Conservation (phyloP, 2,329 filamentous ascomycete species). For the Didymosphaeria variabile region DNA sequence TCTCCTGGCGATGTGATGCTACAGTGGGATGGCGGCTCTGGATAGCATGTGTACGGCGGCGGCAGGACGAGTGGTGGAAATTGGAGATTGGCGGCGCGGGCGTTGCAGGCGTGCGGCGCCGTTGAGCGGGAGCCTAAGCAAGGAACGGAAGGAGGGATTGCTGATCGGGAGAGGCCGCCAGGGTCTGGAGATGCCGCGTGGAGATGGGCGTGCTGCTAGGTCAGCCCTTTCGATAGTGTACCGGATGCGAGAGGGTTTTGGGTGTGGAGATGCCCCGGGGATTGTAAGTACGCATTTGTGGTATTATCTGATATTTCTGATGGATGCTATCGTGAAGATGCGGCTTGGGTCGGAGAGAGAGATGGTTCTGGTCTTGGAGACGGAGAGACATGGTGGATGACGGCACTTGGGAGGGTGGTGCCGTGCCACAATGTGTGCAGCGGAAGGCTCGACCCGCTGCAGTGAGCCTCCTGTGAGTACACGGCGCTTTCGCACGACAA, state of each 20-base stretch:
- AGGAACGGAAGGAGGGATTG: slow-evolving; percentile 14
- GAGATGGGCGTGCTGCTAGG: slow-evolving; percentile 2
- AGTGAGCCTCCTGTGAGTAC: background rate
- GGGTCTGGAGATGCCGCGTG: background rate
- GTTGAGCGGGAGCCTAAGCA: slow-evolving; percentile 9
- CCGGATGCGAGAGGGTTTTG: background rate
- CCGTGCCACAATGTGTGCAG: slow-evolving; percentile 1
- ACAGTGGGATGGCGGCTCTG: background rate
- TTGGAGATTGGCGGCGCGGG: background rate
- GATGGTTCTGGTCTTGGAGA: background rate
- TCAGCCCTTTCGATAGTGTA: slow-evolving; percentile 6
- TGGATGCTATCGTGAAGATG: background rate
- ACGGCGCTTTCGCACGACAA: background rate
- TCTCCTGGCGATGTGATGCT: background rate
- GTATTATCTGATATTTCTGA: background rate
- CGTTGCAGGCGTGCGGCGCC: slow-evolving; percentile 5
- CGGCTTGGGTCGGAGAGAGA: background rate
- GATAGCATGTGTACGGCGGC: background rate
- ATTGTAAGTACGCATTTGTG: background rate
- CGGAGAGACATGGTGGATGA: background rate
- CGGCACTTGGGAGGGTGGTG: background rate
- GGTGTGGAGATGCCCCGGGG: background rate
- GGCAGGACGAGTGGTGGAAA: slow-evolving; percentile 2
- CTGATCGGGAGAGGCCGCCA: slow-evolving; percentile 11
- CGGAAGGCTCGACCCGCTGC: background rate